Evolutionary conservation across 2,329 filamentous ascomycete genomes (phyloP), one percentile per base, ranked within the genome.

Genomic region (Pyrenophora seminiperda): DNA sequence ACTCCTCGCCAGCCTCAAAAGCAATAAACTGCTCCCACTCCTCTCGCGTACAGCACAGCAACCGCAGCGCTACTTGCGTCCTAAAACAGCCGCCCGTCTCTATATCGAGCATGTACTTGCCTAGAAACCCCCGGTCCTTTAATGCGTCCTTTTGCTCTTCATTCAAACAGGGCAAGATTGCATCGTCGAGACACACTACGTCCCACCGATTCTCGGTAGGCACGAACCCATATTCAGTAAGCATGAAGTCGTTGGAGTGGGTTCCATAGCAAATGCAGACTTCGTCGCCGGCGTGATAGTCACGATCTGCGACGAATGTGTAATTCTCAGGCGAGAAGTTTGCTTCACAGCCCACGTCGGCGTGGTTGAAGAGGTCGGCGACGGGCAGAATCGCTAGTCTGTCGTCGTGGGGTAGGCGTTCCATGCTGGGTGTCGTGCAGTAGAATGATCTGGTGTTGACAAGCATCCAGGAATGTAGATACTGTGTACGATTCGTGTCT

Each of bases 241-340:
- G 78, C 14, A 91, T 73, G 58, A 89, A 88, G 65, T 91, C 88
- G 55, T 90, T 89, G 20, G 80, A 80, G 66, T 91, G 88, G 1
- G 79, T 69, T 3, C 89, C 89, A 61, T 92, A 92, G 20, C 81
- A 84, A 19, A 89, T 83, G 52, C 81, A 83, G 1, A 92, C 74
- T 72, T 91, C 88, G 15, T 88, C 82, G 7, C 84, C 85, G 2
- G 69, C 61, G 1, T 66, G 68, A 62, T 87, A 85, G 0, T 74
- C 65, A 2, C 75, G 70, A 38, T 78, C 73, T 2, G 83, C 79
- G 14, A 73, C 77, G 38, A 89, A 77, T 18, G 75, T 77, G 72
- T 84, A 89, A 5, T 79, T 79, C 1, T 72, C 68, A 1, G 70
- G 54, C 37, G 79, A 75, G 60, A 82, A 83, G 3, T 75, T 65